Percentiles rank a stretch among this genome's conserved stretches.
Evolutionary conservation across 768 basidiomycete species (phyloP).

Genomic region (Clitopilus hobsonii): DNA sequence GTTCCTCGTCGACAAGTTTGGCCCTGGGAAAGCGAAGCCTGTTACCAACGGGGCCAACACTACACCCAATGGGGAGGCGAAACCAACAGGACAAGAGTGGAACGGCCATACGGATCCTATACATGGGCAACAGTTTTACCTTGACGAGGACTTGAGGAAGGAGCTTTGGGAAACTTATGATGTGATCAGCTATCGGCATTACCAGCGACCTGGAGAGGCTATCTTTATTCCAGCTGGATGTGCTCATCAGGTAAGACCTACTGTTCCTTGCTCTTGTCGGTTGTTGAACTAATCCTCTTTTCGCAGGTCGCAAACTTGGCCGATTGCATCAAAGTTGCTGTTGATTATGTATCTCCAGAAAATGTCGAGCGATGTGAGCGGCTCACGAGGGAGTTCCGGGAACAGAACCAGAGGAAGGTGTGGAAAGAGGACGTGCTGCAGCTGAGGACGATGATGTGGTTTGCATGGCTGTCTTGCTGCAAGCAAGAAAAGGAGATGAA

Average conservation of each 20-base stretch:
- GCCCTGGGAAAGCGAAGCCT: conserved; percentile 10
- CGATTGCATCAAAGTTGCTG: conserved; percentile 95
- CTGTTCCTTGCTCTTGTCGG: neutral
- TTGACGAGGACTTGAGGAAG: conserved; percentile 62
- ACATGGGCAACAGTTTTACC: conserved; percentile 81
- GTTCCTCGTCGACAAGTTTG: conserved; percentile 66
- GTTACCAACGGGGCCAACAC: conserved; percentile 1
- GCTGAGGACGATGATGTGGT: conserved; percentile 91
- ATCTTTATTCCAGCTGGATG: conserved; percentile 94
- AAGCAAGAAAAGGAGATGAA: conserved; percentile 22
- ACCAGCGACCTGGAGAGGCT: conserved; percentile 86
- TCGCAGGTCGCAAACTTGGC: conserved; percentile 81
- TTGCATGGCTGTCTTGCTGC: conserved; percentile 76
- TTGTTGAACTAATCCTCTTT: neutral
- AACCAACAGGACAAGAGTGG: conserved; percentile 14
- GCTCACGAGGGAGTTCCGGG: conserved; percentile 84
- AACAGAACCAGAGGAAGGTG: conserved; percentile 79
- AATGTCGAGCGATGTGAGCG: conserved; percentile 83
- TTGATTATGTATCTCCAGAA: conserved; percentile 93
- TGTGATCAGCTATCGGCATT: conserved; percentile 76
- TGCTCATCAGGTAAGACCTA: conserved; percentile 69
- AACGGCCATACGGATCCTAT: conserved; percentile 73
- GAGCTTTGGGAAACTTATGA: conserved; percentile 62
- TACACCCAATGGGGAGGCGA: neutral
- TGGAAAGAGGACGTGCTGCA: conserved; percentile 97